Base-by-base conservation (phyloP, 768 basidiomycete genomes). In the Phylloporus sp. region DNA sequence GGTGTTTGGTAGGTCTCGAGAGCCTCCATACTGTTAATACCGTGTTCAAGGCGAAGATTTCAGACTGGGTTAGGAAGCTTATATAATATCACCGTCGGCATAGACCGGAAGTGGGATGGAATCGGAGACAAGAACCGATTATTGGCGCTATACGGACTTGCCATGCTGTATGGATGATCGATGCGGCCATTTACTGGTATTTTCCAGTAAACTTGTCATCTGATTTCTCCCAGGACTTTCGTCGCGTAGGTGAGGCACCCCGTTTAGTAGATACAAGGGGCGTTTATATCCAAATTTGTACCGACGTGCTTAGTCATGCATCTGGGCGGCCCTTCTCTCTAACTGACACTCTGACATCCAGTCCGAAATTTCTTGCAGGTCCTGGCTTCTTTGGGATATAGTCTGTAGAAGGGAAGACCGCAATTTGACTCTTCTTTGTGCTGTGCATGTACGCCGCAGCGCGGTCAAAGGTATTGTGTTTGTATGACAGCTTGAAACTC, bases 1-100 rank as follows among this genome's bases (percentile, higher is more conserved):
- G 87, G 88, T 3, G 86, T 88, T 59, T 89, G 87, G 55, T 90
- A 90, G 1, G 78, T 82, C 56, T 88, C 75, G 51, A 79, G 79
- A 31, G 69, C 67, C 44, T 86, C 84, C 84, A 85, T 82, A 10
- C 21, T 41, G 35, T 3, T 5, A 5, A 39, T 18, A 5, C n/a
- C n/a, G 22, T 18, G 14, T 24, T 21, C n/a, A n/a, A n/a, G n/a
- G 38, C 27, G 15, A 21, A 57, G n/a, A 31, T 44, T 41, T 9
- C 23, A 11, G 43, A 28, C 11, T n/a, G n/a, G n/a, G n/a, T n/a
- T n/a, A n/a, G n/a, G n/a, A n/a, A n/a, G n/a, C n/a, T n/a, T n/a
- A n/a, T n/a, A n/a, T n/a, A n/a, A n/a, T n/a, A n/a, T n/a, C n/a
- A n/a, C n/a, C n/a, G n/a, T n/a, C n/a, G n/a, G n/a, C n/a, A n/a